Base-by-base conservation (phyloP, 2,329 filamentous ascomycete genomes). In the Paracoccidioides brasiliensis region DNA sequence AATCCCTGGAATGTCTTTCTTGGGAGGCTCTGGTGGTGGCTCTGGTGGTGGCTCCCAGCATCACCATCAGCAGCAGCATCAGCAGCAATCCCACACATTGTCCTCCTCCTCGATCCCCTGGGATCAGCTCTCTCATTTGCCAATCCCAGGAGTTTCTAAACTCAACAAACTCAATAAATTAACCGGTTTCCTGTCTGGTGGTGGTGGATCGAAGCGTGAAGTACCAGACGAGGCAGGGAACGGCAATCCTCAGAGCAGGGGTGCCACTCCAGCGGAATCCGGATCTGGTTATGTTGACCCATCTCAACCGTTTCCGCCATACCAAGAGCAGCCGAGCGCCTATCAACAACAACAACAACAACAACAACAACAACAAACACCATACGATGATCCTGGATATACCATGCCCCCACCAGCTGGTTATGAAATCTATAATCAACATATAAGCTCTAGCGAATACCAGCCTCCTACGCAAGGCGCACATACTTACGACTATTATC, bases 121-220 rank as follows among this genome's bases (percentile, higher is more conserved):
- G 62, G 64, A 65, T 22, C 62, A 67, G 42, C 56, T 70, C n/a
- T 64, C 64, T 41, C 64, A 61, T 41, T 62, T 70, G 8, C 67
- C 66, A 30, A 70, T 70, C 46, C 67, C 68, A 1, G 70, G 71
- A 6, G 66, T 72, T 40, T 71, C 69, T 5, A 70, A 69, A 10
- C 42, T 72, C 28, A 63, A 63, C 51, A 72, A 70, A 52, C 59
- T 70, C 8, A 64, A 63, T 48, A 72, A 70, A 54, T 59, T 70
- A 6, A 64, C 63, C 43, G 66, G 63, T 5, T 62, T 69, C 46
- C 66, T 68, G 3, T 22, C 22, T 22, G 61, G 60, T 52, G 60
- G 69, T 22, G 62, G 66, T 28, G 64, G 65, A 2, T 58, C 61
- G 9, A 61, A 60, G 14, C 60, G 64, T 38, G 60, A 63, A 2